Conservation (phyloP, 2,329 filamentous ascomycete genomes). For the Dactylonectria estremocensis region DNA sequence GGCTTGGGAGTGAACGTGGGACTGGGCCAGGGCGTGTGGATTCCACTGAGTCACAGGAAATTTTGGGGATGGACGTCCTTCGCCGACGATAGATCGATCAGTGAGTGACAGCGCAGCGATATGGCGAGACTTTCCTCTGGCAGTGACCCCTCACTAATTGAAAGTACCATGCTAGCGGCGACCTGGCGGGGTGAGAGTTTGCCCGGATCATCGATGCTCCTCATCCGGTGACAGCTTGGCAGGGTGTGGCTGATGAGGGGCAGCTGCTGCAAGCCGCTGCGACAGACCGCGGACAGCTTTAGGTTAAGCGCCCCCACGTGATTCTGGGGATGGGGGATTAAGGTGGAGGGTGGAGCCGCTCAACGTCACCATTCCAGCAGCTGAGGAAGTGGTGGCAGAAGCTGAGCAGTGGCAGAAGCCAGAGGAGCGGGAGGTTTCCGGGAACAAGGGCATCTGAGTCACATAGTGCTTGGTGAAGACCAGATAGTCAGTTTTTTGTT, state of each 20-base stretch:
- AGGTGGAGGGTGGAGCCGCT: slow-evolving; percentile 5
- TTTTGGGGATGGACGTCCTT: slow-evolving; percentile 51
- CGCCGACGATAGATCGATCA: slow-evolving; percentile 12
- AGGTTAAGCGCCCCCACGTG: slow-evolving; percentile 3
- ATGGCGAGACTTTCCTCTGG: slow-evolving; percentile 10
- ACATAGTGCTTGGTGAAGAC: neutral
- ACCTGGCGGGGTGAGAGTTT: slow-evolving; percentile 44
- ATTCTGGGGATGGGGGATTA: slow-evolving; percentile 9
- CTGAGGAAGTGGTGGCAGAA: neutral
- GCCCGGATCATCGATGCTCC: slow-evolving; percentile 53
- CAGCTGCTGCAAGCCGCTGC: slow-evolving; percentile 1
- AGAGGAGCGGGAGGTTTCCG: neutral
- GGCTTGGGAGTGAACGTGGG: slow-evolving; percentile 32
- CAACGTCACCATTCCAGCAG: slow-evolving; percentile 9
- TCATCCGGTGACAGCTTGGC: slow-evolving; percentile 15
- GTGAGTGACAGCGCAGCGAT: slow-evolving; percentile 14
- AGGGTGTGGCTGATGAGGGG: slow-evolving; percentile 22
- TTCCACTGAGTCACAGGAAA: slow-evolving; percentile 59
- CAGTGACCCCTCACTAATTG: slow-evolving; percentile 7
- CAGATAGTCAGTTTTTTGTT: neutral
- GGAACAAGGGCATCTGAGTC: neutral
- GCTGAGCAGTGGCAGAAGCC: too few species aligned
- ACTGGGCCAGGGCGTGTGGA: slow-evolving; percentile 39
- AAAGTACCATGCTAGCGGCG: slow-evolving; percentile 40
- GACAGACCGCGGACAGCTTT: neutral